Evolutionary conservation across 2,329 filamentous ascomycete genomes (phyloP).

Genomic region (Epichloe hybrida): DNA sequence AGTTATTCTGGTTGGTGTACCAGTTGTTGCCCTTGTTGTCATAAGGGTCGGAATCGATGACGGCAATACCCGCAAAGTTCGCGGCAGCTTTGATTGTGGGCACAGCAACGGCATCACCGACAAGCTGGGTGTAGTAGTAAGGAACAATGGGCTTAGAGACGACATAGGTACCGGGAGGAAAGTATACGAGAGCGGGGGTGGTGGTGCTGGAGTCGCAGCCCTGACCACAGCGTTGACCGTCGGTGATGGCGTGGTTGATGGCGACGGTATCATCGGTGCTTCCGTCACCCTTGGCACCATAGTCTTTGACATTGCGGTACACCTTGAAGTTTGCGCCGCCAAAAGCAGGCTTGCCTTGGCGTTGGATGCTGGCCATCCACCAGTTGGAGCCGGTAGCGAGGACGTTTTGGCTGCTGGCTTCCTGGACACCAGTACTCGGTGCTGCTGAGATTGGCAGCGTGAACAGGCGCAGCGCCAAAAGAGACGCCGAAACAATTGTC

Average conservation of each 20-base stretch:
- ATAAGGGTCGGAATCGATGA: constrained; percentile 85
- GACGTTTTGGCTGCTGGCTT: constrained; percentile 7
- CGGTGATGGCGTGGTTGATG: constrained; percentile 71
- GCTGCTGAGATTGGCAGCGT: constrained; percentile 20
- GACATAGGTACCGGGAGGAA: constrained; percentile 75
- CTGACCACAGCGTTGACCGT: constrained; percentile 65
- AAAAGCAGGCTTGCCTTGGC: constrained; percentile 56
- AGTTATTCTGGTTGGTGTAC: constrained; percentile 74
- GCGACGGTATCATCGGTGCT: constrained; percentile 72
- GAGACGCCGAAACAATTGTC: constrained; percentile 25
- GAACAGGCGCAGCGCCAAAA: constrained; percentile 31
- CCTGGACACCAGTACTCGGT: constrained; percentile 10
- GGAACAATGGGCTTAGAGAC: constrained; percentile 69
- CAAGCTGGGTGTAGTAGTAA: constrained; percentile 86
- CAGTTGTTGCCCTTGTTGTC: constrained; percentile 52
- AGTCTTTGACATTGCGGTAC: constrained; percentile 66
- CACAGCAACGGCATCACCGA: constrained; percentile 61
- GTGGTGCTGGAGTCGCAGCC: constrained; percentile 74
- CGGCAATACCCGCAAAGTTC: constrained; percentile 68
- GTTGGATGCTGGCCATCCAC: constrained; percentile 59
- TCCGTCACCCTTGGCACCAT: constrained; percentile 55
- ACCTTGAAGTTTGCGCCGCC: constrained; percentile 45
- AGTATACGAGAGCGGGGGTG: constrained; percentile 81
- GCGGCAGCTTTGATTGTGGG: constrained; percentile 64
- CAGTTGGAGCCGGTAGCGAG: constrained; percentile 34